phyloP scores from a whole-genome alignment of 805 yeast species.

The Starmerella cellae region DNA sequence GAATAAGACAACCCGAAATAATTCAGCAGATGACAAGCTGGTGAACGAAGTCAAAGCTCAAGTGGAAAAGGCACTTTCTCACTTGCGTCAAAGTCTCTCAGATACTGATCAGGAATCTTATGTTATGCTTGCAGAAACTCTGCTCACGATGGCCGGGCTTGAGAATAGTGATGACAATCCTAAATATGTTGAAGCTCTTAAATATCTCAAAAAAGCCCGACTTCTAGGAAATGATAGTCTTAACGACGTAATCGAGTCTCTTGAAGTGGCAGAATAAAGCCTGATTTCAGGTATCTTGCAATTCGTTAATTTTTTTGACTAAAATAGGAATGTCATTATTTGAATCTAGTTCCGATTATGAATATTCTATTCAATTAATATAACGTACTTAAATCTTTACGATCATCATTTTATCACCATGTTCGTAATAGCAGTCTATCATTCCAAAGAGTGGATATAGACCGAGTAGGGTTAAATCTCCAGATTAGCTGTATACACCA shows the following conservation, averaged over 20 bases:
- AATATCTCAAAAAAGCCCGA: conserved; percentile 21
- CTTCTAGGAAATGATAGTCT: conserved; percentile 29
- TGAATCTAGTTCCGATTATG: too few species aligned
- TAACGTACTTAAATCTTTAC: not conserved
- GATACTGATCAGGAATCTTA: conserved; percentile 67
- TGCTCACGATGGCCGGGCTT: conserved; percentile 65
- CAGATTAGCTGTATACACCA: too few species aligned
- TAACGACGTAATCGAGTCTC: conserved; percentile 28
- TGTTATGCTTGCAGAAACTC: conserved; percentile 78
- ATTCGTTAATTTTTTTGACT: too few species aligned
- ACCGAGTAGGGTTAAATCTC: too few species aligned
- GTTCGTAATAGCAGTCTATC: too few species aligned
- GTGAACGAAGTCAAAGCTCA: conserved; percentile 12
- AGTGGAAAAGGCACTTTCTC: conserved; percentile 21
- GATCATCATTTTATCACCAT: too few species aligned
- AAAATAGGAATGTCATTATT: too few species aligned
- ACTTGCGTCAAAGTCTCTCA: conserved; percentile 46
- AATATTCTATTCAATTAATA: too few species aligned
- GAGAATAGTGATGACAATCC: conserved; percentile 48
- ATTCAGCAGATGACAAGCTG: too few species aligned
- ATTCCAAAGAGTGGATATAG: too few species aligned
- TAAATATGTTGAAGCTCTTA: conserved; percentile 57
- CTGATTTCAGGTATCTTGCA: too few species aligned
- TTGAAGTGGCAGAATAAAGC: conserved; percentile 20
- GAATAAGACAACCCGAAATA: conserved; percentile 16